Percentiles rank a stretch among this genome's conserved stretches.
These are phyloP conservation scores for Cytospora paraplurivora DNA, from an alignment of 2,329 filamentous ascomycete genomes.

Conservation along the genomic window DNA sequence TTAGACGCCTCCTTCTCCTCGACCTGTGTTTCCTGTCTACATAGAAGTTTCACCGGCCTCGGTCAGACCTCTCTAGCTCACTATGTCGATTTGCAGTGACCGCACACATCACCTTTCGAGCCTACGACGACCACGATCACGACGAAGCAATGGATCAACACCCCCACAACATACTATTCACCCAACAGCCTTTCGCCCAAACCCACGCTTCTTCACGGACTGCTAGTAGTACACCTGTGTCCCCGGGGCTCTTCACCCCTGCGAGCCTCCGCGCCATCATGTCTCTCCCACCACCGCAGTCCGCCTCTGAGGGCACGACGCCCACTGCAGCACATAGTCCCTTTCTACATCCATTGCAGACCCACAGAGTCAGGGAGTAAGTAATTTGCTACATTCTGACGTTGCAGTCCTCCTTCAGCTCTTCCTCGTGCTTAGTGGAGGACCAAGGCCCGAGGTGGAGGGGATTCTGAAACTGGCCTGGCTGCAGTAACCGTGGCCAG, in stretches of 20 bases:
- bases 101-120: constrained; percentile 14
- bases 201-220: constrained; percentile 49
- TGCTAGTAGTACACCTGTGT: constrained; percentile 59
- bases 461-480: neutral
- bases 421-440: neutral
- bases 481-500: neutral
- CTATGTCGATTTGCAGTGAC: constrained; percentile 28
- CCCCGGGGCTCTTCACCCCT: constrained; percentile 64
- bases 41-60: constrained; percentile 18
- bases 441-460: neutral
- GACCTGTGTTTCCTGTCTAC: constrained; percentile 9
- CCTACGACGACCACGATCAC: constrained; percentile 18
- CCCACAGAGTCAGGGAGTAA: constrained; percentile 76
- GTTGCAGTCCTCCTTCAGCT: constrained; percentile 12
- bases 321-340: constrained; percentile 58
- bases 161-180: constrained; percentile 36
- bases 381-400: constrained; percentile 38
- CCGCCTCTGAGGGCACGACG: constrained; percentile 56
- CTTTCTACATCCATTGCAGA: constrained; percentile 70
- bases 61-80: constrained; percentile 22
- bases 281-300: constrained; percentile 42
- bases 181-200: constrained; percentile 39
- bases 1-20: constrained; percentile 6
- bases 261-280: constrained; percentile 46
- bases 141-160: constrained; percentile 38